phyloP scores from a whole-genome alignment of 2,329 filamentous ascomycete genomes.

The Chaetomium sp. region DNA sequence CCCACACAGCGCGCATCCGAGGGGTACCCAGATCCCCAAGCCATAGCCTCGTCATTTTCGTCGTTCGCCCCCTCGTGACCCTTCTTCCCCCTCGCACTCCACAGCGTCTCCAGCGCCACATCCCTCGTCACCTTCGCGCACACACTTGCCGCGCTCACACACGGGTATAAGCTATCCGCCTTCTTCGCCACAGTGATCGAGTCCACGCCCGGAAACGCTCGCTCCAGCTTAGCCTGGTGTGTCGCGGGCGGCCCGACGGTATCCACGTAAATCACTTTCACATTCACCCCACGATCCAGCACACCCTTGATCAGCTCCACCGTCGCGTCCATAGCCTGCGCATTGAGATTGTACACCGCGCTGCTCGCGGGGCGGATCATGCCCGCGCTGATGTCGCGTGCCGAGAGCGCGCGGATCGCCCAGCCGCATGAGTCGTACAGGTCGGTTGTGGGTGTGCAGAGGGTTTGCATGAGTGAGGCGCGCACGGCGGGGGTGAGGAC shows the following conservation, averaged over 20 bases:
- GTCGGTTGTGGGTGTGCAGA: constrained; percentile 58
- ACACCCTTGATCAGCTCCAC: constrained; percentile 74
- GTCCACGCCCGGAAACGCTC: constrained; percentile 66
- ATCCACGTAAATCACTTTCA: constrained; percentile 89
- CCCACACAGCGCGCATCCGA: constrained; percentile 71
- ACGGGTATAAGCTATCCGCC: constrained; percentile 86
- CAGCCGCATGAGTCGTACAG: constrained; percentile 62
- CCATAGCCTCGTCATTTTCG: constrained; percentile 35
- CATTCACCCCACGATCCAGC: constrained; percentile 69
- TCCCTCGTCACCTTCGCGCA: constrained; percentile 96
- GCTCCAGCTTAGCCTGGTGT: constrained; percentile 80
- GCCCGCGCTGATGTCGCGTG: constrained; percentile 70
- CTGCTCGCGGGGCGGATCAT: constrained; percentile 61
- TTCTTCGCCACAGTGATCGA: constrained; percentile 79
- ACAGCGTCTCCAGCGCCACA: constrained; percentile 76
- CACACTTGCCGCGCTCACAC: constrained; percentile 87
- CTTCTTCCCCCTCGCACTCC: constrained; percentile 34
- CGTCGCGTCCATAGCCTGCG: constrained; percentile 90
- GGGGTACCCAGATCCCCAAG: constrained; percentile 91
- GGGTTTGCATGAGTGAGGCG: constrained; percentile 58
- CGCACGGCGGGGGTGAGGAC: constrained; percentile 77
- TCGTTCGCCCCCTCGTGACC: constrained; percentile 25
- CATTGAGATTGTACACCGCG: constrained; percentile 79
- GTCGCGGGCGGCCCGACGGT: constrained; percentile 77
- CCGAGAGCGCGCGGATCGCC: constrained; percentile 75